Base-by-base conservation (phyloP, 139 green algal species). In the Chlamydomonas urium region DNA sequence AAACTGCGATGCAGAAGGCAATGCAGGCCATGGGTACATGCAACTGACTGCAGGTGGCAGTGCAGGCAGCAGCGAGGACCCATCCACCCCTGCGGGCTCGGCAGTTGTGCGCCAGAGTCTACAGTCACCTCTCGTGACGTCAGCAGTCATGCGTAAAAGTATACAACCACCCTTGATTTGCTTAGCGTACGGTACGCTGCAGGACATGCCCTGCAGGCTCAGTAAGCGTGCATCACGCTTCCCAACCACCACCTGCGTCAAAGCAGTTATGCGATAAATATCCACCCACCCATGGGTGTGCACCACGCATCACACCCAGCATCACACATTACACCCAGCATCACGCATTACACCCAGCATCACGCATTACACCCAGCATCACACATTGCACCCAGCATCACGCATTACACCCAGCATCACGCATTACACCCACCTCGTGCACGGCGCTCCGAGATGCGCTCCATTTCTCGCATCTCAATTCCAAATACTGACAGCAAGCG, bases 381-480 rank as follows among this genome's bases (percentile, higher is more conserved):
- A 63, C 26, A 33, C 21, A 34, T 17, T 33, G 53, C 53, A 63
- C 10, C 14, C 24, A 63, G 24, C 6, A 5, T 14, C n/a, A 36
- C 6, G 10, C 26, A 63, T 14, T 21, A 14, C 10, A 63, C 6
- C 53, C 53, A 8, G 10, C 53, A 34, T 63, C 29, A 10, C 53
- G 6, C 26, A 34, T 63, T 63, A 17, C 29, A 10, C 29, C 53
- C 53, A 31, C 53, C 29, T 5, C 53, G 6, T n/a, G n/a, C n/a
- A n/a, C n/a, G n/a, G n/a, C n/a, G n/a, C n/a, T 50, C 42, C 10
- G 10, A 24, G 42, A 23, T n/a, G 10, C 33, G 31, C 59, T 67
- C 31, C 24, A 67, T 6, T 26, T 67, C 59, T 6, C 31, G 10
- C 59, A 67, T 67, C 59, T 67, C 59, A 14, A 67, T 67, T 4